Percentiles rank a stretch among this genome's conserved stretches.
Evolutionary conservation across 1,284 basidiomycete genomes (phyloP).

Genomic region (Mycena sp.): DNA sequence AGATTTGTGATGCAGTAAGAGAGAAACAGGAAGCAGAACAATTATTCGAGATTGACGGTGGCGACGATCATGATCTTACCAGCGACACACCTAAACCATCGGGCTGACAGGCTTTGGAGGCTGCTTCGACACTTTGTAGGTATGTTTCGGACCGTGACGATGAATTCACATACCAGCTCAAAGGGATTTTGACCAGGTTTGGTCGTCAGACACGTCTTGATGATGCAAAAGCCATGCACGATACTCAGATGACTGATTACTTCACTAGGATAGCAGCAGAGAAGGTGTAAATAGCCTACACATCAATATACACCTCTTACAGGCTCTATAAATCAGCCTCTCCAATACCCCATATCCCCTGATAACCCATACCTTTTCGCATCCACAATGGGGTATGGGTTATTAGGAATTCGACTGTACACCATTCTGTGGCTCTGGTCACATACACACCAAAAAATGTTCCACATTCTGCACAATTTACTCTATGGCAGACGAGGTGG

Average conservation of each 20-base stretch:
- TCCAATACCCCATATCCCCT: constrained; percentile 32
- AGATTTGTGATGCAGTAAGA: neutral
- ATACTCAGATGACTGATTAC: constrained; percentile 33
- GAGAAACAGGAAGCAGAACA: neutral
- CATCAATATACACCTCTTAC: neutral
- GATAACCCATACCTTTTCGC: constrained; percentile 33
- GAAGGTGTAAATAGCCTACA: neutral
- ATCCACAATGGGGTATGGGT: constrained; percentile 31
- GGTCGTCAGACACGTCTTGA: constrained; percentile 31
- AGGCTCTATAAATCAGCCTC: constrained; percentile 4
- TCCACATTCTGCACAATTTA: too few species aligned
- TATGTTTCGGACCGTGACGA: constrained; percentile 34
- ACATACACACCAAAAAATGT: too few species aligned
- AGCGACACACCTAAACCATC: constrained; percentile 4
- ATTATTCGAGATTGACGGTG: neutral
- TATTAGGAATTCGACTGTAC: constrained; percentile 5
- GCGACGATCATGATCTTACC: neutral
- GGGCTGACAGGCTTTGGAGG: constrained; percentile 23
- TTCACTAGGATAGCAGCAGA: constrained; percentile 20
- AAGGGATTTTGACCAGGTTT: constrained; percentile 35
- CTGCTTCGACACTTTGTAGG: constrained; percentile 22
- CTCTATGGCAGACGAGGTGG: too few species aligned
- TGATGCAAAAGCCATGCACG: constrained; percentile 25
- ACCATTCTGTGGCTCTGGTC: too few species aligned
- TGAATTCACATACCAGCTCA: constrained; percentile 34